A percentile compares a stretch with the other conserved stretches of the same genome.
phyloP scores from a whole-genome alignment of 139 green algal genomes.

The Chara braunii region DNA sequence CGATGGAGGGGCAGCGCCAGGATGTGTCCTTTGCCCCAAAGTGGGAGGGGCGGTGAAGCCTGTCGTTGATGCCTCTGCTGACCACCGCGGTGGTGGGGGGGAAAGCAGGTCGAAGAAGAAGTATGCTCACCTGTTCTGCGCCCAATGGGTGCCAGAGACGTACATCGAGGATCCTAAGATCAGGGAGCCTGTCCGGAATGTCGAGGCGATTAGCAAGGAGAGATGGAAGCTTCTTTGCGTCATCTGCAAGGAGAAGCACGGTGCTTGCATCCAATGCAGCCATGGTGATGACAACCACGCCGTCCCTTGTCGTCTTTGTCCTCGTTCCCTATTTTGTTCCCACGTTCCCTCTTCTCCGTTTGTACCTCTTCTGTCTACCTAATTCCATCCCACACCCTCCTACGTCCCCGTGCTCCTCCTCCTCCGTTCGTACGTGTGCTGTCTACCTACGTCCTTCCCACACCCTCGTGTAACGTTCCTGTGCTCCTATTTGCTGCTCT shows the following conservation, averaged over 20 bases:
- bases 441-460: no score
- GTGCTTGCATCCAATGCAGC: conserved; percentile 45
- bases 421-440: no score
- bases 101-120: no score
- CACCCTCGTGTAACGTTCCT: no score
- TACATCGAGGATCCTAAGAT: conserved; percentile 36
- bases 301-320: no score
- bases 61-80: neutral
- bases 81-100: no score
- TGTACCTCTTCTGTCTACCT: no score
- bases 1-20: neutral
- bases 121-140: conserved; percentile 45
- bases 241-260: conserved; percentile 30
- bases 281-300: conserved; percentile 31
- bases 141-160: conserved; percentile 48
- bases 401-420: no score
- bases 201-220: conserved; percentile 20
- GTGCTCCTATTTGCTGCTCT: no score
- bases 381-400: no score
- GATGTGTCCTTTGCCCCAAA: conserved; percentile 28
- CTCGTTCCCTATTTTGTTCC: no score
- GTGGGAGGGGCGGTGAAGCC: conserved; percentile 36
- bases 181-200: conserved; percentile 43
- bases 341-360: no score
- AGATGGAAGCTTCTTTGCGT: conserved; percentile 30